A percentile compares a stretch with the other conserved stretches of the same genome.
Conservation (phyloP, 208 protist genomes). For the Trypanosoma cruzi region DNA sequence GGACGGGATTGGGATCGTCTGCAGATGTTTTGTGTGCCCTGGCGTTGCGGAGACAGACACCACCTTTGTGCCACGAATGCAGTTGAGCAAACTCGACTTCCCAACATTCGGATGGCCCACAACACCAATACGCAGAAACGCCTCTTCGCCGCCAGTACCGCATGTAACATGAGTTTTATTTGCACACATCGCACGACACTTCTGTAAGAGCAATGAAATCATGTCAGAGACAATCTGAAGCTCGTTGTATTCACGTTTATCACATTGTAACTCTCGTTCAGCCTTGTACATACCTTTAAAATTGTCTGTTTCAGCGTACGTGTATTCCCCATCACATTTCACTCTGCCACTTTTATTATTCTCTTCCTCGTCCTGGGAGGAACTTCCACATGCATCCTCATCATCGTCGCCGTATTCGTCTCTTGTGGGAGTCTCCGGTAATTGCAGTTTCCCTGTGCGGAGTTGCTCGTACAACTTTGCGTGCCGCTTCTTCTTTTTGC, state of each 20-base stretch:
- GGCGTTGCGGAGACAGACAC: slow-evolving; percentile 94
- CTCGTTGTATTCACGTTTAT: slow-evolving; percentile 54
- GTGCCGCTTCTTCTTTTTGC: slow-evolving; percentile 57
- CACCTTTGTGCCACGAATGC: slow-evolving; percentile 95
- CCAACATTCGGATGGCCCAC: slow-evolving; percentile 95
- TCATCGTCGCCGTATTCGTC: slow-evolving; percentile 30
- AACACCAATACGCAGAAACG: slow-evolving; percentile 76
- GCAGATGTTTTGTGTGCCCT: slow-evolving; percentile 97
- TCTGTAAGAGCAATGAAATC: slow-evolving; percentile 58
- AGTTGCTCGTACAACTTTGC: slow-evolving; percentile 80
- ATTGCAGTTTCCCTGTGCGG: slow-evolving; percentile 52
- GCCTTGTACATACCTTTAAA: slow-evolving; percentile 81
- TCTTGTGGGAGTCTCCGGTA: slow-evolving; percentile 6
- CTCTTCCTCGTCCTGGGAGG: slow-evolving; percentile 3
- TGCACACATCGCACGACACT: slow-evolving; percentile 42
- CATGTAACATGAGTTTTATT: background rate
- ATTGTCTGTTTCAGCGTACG: slow-evolving; percentile 53
- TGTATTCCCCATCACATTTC: slow-evolving; percentile 15
- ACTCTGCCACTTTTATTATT: slow-evolving; percentile 24
- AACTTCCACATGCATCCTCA: slow-evolving; percentile 14
- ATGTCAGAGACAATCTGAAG: slow-evolving; percentile 64
- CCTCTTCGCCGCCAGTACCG: background rate
- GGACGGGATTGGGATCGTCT: slow-evolving; percentile 93
- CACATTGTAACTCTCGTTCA: slow-evolving; percentile 49
- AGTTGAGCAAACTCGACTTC: slow-evolving; percentile 97